Conservation (phyloP, 2,329 filamentous ascomycete genomes). For the Thelonectria discophora region DNA sequence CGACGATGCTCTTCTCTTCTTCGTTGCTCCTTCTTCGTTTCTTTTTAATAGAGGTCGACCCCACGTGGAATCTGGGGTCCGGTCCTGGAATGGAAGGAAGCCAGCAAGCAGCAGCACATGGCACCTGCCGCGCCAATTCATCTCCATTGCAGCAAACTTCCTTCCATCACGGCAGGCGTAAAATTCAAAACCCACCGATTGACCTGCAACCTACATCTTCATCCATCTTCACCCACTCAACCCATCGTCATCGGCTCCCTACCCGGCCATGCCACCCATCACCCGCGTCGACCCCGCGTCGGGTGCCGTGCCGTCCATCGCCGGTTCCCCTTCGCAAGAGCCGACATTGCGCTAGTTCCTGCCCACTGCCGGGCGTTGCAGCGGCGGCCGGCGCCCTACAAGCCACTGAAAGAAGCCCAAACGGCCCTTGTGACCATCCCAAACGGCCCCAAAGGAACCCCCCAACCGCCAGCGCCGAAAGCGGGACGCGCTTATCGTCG, state of each 20-base stretch:
- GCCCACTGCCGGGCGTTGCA: not conserved
- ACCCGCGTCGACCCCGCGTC: slow-evolving; percentile 6
- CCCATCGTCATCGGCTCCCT: slow-evolving; percentile 3
- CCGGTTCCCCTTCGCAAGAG: slow-evolving; percentile 4
- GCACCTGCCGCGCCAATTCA: not conserved
- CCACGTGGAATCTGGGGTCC: not conserved
- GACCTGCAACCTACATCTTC: not conserved
- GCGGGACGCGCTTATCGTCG: slow-evolving; percentile 46
- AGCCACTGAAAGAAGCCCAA: slow-evolving; percentile 3
- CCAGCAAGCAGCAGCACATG: too few species aligned
- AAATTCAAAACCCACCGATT: not conserved
- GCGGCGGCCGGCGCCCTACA: not conserved
- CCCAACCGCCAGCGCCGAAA: slow-evolving; percentile 42
- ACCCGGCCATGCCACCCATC: slow-evolving; percentile 5
- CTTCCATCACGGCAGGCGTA: too few species aligned
- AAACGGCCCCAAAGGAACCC: too few species aligned
- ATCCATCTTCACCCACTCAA: not conserved
- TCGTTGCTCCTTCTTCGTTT: not conserved
- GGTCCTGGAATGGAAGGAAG: too few species aligned
- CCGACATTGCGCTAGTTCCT: slow-evolving; percentile 13
- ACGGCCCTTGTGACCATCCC: not conserved
- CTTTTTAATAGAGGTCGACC: not conserved
- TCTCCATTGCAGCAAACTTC: not conserved
- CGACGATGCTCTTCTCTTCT: not conserved
- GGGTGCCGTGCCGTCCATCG: slow-evolving; percentile 16